phyloP scores from a whole-genome alignment of 169 alveolate genomes.

The Plasmodium inui region DNA sequence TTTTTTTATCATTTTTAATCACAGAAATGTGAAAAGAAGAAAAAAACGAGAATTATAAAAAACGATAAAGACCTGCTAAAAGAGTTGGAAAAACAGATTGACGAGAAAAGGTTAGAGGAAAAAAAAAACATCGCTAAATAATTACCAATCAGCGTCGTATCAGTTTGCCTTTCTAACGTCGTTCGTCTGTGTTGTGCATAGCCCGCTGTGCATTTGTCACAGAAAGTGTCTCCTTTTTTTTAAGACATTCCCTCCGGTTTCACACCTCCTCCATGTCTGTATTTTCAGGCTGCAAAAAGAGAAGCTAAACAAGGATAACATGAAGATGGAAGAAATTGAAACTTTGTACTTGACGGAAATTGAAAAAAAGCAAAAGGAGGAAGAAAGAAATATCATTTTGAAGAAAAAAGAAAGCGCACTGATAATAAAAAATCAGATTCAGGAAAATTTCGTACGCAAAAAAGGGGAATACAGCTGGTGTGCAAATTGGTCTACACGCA shows the following conservation, averaged over 20 bases:
- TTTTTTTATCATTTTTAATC: not conserved
- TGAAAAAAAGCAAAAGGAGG: constrained; percentile 61
- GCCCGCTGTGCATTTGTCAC: not conserved
- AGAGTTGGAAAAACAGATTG: constrained; percentile 54
- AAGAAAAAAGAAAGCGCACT: constrained; percentile 70
- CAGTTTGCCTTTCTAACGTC: not conserved
- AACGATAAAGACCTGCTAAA: constrained; percentile 50
- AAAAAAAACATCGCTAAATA: not conserved
- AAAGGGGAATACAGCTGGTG: not conserved
- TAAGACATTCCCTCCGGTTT: not conserved
- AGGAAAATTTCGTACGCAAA: constrained; percentile 59
- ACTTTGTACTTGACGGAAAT: constrained; percentile 43
- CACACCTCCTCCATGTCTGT: not conserved
- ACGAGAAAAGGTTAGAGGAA: constrained; percentile 40
- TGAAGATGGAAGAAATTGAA: constrained; percentile 67
- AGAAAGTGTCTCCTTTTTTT: not conserved
- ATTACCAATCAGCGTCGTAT: not conserved
- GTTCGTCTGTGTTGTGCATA: not conserved
- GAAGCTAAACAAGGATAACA: constrained; percentile 23
- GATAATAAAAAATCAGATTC: constrained; percentile 60
- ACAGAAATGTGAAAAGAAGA: constrained; percentile 12
- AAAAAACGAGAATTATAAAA: constrained; percentile 25
- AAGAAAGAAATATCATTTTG: constrained; percentile 34
- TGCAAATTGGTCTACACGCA: not conserved
- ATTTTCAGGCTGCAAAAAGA: constrained; percentile 19